These are phyloP conservation scores for Dendrobium catenatum DNA, from an alignment of 106 monocot genomes.

Conservation along the genomic window DNA sequence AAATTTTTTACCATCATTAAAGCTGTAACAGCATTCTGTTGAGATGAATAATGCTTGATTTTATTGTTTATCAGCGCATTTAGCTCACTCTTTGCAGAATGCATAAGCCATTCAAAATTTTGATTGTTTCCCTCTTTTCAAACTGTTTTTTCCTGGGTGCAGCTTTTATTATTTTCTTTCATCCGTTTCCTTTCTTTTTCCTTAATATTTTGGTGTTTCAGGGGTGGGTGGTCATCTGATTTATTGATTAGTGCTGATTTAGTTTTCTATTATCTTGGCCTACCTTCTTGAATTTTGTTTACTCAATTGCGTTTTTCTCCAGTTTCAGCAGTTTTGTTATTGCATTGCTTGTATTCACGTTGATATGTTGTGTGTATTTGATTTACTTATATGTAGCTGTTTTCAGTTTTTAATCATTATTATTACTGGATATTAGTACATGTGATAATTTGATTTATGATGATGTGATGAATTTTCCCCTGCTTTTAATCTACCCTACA, in stretches of 20 bases:
- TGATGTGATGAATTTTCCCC: not conserved
- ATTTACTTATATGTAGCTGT: not conserved
- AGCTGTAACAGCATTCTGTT: too few species aligned
- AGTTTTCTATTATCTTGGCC: not conserved
- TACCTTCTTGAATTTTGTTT: not conserved
- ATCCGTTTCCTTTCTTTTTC: not conserved
- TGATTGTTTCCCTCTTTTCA: not conserved
- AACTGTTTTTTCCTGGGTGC: not conserved
- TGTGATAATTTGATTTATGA: not conserved
- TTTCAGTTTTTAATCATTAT: not conserved
- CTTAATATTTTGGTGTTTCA: not conserved
- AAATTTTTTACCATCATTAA: too few species aligned
- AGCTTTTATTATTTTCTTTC: not conserved
- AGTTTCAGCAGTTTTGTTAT: not conserved
- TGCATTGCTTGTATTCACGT: not conserved
- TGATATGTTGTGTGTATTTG: not conserved
- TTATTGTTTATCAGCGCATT: too few species aligned
- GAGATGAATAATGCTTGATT: too few species aligned
- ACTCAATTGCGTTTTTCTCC: not conserved
- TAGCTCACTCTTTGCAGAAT: too few species aligned
- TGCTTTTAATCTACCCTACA: not conserved
- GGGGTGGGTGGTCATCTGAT: not conserved
- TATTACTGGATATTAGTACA: not conserved
- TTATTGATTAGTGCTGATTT: not conserved
- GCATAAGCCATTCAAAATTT: not conserved